A percentile compares a stretch with the other conserved stretches of the same genome.
These are phyloP conservation scores for Mycosphaerella sp. DNA, from an alignment of 2,329 filamentous ascomycete species.

Conservation along the genomic window DNA sequence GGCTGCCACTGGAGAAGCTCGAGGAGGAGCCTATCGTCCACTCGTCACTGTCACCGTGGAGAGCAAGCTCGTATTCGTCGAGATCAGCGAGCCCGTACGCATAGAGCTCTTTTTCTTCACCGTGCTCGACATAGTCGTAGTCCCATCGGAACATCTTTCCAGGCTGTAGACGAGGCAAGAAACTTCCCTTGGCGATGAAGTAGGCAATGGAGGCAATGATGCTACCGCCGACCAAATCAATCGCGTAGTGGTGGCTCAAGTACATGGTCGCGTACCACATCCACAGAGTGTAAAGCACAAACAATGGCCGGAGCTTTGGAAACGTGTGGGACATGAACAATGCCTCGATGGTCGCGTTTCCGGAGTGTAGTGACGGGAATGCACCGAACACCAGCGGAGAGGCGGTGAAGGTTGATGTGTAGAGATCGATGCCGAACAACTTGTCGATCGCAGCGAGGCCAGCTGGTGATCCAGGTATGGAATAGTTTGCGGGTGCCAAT, in stretches of 20 bases:
- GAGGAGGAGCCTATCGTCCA: slow-evolving; percentile 86
- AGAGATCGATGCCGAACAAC: slow-evolving; percentile 85
- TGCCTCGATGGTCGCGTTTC: slow-evolving; percentile 79
- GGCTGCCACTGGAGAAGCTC: slow-evolving; percentile 59
- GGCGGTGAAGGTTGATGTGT: slow-evolving; percentile 84
- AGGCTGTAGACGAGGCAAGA: slow-evolving; percentile 71
- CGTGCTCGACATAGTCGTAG: slow-evolving; percentile 86
- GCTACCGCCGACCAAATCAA: slow-evolving; percentile 83
- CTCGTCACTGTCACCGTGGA: slow-evolving; percentile 66
- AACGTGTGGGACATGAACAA: slow-evolving; percentile 92
- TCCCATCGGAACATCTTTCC: slow-evolving; percentile 91
- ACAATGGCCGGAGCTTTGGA: slow-evolving; percentile 71
- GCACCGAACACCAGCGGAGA: slow-evolving; percentile 91
- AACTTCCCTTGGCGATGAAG: slow-evolving; percentile 73
- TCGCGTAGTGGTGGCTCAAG: slow-evolving; percentile 91
- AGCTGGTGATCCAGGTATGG: slow-evolving; percentile 81
- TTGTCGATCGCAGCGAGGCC: slow-evolving; percentile 83
- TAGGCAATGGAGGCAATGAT: slow-evolving; percentile 59
- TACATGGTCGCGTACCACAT: slow-evolving; percentile 99
- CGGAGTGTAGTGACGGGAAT: slow-evolving; percentile 88
- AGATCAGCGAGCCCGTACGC: slow-evolving; percentile 52
- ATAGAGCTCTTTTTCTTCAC: slow-evolving; percentile 51
- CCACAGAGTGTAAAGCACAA: slow-evolving; percentile 81
- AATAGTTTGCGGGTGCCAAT: slow-evolving; percentile 83
- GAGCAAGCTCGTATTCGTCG: slow-evolving; percentile 43